Evolutionary conservation across 805 yeast genomes (phyloP).

Genomic region (Wickerhamomyces strasburgensis): DNA sequence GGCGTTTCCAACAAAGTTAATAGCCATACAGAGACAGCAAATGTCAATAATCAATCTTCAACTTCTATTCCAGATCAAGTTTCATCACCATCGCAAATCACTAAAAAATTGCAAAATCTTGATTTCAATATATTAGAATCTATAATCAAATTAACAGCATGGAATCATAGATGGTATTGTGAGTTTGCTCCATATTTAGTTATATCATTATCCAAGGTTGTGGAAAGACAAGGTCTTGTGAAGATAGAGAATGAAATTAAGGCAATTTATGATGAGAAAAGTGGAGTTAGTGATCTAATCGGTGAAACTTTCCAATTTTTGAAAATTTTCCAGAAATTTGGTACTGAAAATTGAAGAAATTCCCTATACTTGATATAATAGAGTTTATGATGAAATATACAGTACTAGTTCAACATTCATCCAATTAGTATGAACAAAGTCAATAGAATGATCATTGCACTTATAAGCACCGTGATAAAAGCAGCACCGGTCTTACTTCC

Average conservation of each 20-base stretch:
- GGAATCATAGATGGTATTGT: slow-evolving; percentile 97
- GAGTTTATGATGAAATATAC: not conserved
- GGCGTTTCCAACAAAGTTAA: slow-evolving; percentile 2
- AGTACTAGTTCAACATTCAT: not conserved
- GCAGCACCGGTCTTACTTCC: slow-evolving; percentile 68
- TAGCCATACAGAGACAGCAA: slow-evolving; percentile 18
- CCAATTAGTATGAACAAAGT: slow-evolving; percentile 1
- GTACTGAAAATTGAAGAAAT: slow-evolving; percentile 3
- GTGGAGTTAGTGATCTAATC: slow-evolving; percentile 56
- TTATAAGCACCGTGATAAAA: slow-evolving; percentile 55
- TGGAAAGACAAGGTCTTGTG: slow-evolving; percentile 72
- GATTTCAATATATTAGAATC: slow-evolving; percentile 50
- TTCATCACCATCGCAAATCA: slow-evolving; percentile 24
- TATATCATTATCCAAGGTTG: slow-evolving; percentile 52
- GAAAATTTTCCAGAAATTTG: slow-evolving; percentile 16
- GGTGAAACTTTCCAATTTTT: slow-evolving; percentile 46
- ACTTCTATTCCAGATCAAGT: slow-evolving; percentile 5
- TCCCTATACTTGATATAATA: not conserved
- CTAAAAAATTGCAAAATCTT: slow-evolving; percentile 35
- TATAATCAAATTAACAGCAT: slow-evolving; percentile 77
- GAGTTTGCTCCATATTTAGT: slow-evolving; percentile 75
- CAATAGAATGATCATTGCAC: slow-evolving; percentile 36
- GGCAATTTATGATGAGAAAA: slow-evolving; percentile 53
- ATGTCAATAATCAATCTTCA: not conserved
- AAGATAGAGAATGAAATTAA: slow-evolving; percentile 70